Percentiles rank a stretch among this genome's conserved stretches.
Evolutionary conservation across 148 eudicot genomes (phyloP).

Genomic region (Camellia sinensis): DNA sequence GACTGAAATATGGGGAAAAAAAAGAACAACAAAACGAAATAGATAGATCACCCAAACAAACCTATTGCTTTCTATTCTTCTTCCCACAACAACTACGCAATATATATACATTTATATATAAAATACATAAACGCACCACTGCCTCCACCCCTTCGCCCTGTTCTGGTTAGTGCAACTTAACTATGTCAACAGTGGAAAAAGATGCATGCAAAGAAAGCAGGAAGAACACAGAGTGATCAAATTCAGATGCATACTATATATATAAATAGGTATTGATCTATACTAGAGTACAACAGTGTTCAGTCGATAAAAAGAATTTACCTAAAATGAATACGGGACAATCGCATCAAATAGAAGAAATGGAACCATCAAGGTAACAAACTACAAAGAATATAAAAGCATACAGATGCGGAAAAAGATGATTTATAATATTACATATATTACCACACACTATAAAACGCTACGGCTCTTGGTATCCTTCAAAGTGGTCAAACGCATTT

Average conservation of each 20-base stretch:
- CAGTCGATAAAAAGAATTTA: neutral
- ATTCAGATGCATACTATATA: neutral
- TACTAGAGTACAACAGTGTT: neutral
- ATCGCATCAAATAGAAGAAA: neutral
- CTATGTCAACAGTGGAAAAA: neutral
- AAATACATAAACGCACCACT: too few species aligned
- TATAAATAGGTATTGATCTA: neutral
- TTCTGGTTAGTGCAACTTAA: too few species aligned
- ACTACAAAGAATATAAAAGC: neutral
- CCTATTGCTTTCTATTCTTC: too few species aligned
- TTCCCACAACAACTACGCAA: too few species aligned
- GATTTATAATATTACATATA: neutral
- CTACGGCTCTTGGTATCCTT: neutral
- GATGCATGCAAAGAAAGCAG: neutral
- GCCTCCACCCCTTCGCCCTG: too few species aligned
- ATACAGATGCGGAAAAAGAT: neutral
- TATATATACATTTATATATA: too few species aligned
- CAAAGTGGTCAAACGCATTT: neutral
- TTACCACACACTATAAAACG: neutral
- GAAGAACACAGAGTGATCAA: neutral
- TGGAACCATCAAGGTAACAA: neutral
- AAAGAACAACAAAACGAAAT: too few species aligned
- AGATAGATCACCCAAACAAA: too few species aligned
- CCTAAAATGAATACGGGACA: neutral
- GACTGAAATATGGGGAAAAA: too few species aligned